Base-by-base conservation (phyloP, 257 asterid genomes). In the Capsicum rhomboideum region DNA sequence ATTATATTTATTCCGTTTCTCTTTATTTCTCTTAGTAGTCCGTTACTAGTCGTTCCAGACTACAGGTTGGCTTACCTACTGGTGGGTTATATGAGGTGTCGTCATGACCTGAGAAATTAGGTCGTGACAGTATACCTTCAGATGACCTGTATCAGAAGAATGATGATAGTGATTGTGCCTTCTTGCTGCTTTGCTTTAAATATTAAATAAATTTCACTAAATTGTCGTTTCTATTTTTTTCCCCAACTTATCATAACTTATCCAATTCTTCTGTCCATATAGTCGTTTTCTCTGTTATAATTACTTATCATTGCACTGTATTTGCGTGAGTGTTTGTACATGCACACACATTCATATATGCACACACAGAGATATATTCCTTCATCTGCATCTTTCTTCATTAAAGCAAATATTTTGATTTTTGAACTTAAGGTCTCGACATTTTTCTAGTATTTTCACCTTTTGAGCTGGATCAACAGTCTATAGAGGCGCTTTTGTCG, bases 81-180 rank as follows among this genome's bases (percentile, higher is more conserved):
- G n/a, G n/a, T n/a, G n/a, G n/a, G n/a, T n/a, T n/a, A n/a, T n/a
- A n/a, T n/a, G n/a, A n/a, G n/a, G n/a, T n/a, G n/a, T n/a, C n/a
- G n/a, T n/a, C n/a, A n/a, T n/a, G n/a, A n/a, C n/a, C n/a, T n/a
- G n/a, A n/a, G n/a, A n/a, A n/a, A n/a, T n/a, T n/a, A n/a, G n/a
- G n/a, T n/a, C n/a, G n/a, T n/a, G n/a, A n/a, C n/a, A n/a, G 56
- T 85, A 80, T 80, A 42, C 49, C 56, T 59, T 82, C 49, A 23
- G 71, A 66, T 23, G 81, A 44, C 72, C 59, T 18, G 56, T 29
- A 85, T 80, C 69, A 67, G 21, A 71, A 46, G 68, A 82, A 28
- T 64, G 83, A 49, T 5, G 50, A 59, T 59, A 49, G 85, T 44
- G 75, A 58, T 71, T 54, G 4, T 85, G 84, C 67, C 10, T 18